Evolutionary conservation across 345 rosid genomes (phyloP).

Genomic region (Nephelium lappaceum): DNA sequence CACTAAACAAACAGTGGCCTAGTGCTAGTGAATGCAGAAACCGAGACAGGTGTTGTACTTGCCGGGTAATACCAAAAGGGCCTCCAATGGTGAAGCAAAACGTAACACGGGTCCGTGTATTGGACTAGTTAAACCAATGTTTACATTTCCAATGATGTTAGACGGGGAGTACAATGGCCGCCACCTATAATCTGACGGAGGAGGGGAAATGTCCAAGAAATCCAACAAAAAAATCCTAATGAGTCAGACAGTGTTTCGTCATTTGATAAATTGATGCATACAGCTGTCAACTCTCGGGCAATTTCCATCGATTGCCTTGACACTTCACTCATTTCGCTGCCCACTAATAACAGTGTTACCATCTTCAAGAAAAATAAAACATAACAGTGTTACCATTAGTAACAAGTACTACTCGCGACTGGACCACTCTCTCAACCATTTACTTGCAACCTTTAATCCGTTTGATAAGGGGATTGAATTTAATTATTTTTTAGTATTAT

Average conservation of each 20-base stretch:
- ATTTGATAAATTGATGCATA: background rate
- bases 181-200: background rate
- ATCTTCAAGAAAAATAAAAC: no score
- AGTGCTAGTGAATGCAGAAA: no score
- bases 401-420: background rate
- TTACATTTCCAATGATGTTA: background rate
- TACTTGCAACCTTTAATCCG: background rate
- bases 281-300: conserved; percentile 12
- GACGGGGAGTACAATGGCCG: background rate
- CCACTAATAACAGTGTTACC: background rate
- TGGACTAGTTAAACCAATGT: background rate
- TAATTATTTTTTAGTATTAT: no score
- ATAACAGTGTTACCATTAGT: no score
- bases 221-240: background rate
- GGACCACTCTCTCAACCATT: background rate
- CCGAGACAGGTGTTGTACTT: no score
- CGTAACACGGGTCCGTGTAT: no score
- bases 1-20: no score
- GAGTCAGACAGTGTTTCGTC: conserved; percentile 21
- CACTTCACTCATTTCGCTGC: background rate
- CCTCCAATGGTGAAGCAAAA: no score
- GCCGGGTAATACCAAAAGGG: no score
- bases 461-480: no score
- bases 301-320: background rate
- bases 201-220: background rate